Percentiles rank a stretch among this genome's conserved stretches.
phyloP scores from a whole-genome alignment of 2,329 filamentous ascomycete species.

The Beauveria medogensis region DNA sequence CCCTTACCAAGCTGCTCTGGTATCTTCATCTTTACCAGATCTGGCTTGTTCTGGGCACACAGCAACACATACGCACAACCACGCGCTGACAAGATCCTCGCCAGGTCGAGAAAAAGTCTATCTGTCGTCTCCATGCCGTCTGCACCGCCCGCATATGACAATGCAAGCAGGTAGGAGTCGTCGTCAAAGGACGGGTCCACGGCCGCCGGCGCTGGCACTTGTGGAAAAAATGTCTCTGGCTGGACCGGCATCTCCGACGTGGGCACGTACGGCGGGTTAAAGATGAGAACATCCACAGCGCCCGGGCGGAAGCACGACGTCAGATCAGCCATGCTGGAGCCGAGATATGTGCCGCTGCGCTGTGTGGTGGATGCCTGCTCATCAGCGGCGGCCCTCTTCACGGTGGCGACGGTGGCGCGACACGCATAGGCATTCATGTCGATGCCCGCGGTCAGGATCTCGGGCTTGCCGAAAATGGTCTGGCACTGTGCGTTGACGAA shows the following conservation, averaged over 20 bases:
- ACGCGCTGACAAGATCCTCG: conserved; percentile 49
- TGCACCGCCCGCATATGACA: conserved; percentile 81
- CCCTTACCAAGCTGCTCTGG: conserved; percentile 35
- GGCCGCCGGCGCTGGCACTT: conserved; percentile 19
- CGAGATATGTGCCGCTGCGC: conserved; percentile 49
- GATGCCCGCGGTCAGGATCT: conserved; percentile 65
- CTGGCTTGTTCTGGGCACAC: conserved; percentile 83
- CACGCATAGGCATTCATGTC: conserved; percentile 87
- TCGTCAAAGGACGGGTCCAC: conserved; percentile 54
- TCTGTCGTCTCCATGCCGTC: conserved; percentile 95
- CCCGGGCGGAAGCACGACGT: conserved; percentile 48
- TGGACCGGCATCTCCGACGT: conserved; percentile 63
- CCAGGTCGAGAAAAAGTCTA: conserved; percentile 63
- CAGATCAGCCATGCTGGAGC: conserved; percentile 64
- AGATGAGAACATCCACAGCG: conserved; percentile 73
- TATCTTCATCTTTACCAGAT: conserved; percentile 59
- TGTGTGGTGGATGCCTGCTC: conserved; percentile 15
- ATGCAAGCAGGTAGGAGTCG: conserved; percentile 72
- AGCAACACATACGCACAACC: conserved; percentile 87
- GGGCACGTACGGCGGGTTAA: conserved; percentile 96
- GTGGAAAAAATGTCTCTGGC: conserved; percentile 23
- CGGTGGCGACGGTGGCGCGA: conserved; percentile 62
- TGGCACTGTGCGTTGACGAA: conserved; percentile 73
- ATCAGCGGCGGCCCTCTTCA: conserved; percentile 36
- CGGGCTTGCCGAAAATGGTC: conserved; percentile 61